These are phyloP conservation scores for Scleroderma citrinum DNA, from an alignment of 768 basidiomycete genomes.

Conservation along the genomic window DNA sequence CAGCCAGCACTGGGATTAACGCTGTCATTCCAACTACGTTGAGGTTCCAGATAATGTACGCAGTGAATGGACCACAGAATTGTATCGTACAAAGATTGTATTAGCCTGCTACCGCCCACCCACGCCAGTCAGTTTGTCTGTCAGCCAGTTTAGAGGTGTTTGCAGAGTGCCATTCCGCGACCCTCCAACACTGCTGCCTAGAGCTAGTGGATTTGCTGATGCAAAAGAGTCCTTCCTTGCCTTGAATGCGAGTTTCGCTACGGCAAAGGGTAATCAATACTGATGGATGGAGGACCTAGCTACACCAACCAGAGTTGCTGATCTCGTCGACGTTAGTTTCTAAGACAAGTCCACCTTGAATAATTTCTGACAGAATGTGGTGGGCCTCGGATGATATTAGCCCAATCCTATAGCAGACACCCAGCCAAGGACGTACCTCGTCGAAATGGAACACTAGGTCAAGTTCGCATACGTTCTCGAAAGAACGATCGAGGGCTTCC, in stretches of 20 bases:
- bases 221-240: constrained; percentile 73
- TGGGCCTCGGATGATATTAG: constrained; percentile 58
- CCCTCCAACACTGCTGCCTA: constrained; percentile 58
- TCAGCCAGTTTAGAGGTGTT: constrained; percentile 75
- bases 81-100: too few species aligned
- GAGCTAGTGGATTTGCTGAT: constrained; percentile 76
- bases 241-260: constrained; percentile 67
- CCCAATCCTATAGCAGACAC: too few species aligned
- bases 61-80: too few species aligned
- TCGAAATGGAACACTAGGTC: constrained; percentile 99
- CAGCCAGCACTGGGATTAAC: too few species aligned
- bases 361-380: constrained; percentile 91
- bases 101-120: constrained; percentile 42
- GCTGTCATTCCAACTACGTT: too few species aligned
- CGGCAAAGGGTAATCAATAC: constrained; percentile 9
- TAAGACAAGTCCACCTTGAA: constrained; percentile 93
- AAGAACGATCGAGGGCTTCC: constrained; percentile 90
- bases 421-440: too few species aligned
- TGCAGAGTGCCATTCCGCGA: constrained; percentile 56
- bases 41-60: too few species aligned
- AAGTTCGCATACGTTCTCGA: constrained; percentile 97
- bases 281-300: constrained; percentile 2
- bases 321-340: constrained; percentile 94
- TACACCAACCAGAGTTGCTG: constrained; percentile 53
- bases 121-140: constrained; percentile 64